Conservation (phyloP, 345 rosid genomes). For the Linum usitatissimum region DNA sequence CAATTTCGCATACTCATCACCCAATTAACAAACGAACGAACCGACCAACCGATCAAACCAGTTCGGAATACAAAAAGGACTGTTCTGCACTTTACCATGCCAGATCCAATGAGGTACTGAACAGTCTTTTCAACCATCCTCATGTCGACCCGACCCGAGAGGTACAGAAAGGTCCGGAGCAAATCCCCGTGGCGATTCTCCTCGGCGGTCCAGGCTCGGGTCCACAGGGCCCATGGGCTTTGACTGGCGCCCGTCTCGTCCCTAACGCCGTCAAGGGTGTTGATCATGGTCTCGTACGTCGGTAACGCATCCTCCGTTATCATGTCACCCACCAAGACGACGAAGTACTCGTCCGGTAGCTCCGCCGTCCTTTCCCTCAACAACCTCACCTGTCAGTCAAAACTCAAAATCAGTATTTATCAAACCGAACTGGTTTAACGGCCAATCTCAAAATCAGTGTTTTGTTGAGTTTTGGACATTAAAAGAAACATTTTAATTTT, state of each 20-base stretch:
- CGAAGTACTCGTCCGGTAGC: constrained; percentile 57
- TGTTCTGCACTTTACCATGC: constrained; percentile 37
- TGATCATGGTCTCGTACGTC: constrained; percentile 59
- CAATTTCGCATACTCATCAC: no score
- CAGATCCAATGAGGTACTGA: constrained; percentile 52
- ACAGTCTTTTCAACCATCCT: constrained; percentile 46
- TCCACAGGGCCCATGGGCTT: constrained; percentile 69
- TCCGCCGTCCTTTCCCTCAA: constrained; percentile 42
- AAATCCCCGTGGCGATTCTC: constrained; percentile 77
- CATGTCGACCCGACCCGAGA: constrained; percentile 79
- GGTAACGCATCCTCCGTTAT: constrained; percentile 77
- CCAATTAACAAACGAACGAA: no score
- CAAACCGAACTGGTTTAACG: no score
- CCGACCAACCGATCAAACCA: neutral
- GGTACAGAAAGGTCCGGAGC: constrained; percentile 41
- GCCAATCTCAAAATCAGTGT: no score
- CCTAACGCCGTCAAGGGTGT: constrained; percentile 59
- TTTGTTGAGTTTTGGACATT: no score
- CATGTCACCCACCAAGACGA: constrained; percentile 79
- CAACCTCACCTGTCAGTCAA: constrained; percentile 23
- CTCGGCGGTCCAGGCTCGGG: constrained; percentile 67
- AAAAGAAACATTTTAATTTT: no score
- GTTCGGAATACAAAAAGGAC: neutral
- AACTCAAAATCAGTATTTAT: no score
- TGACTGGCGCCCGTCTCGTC: constrained; percentile 71